A percentile compares a stretch with the other conserved stretches of the same genome.
Conservation (phyloP, 2,329 filamentous ascomycete species). For the Apiospora kogelbergensis region DNA sequence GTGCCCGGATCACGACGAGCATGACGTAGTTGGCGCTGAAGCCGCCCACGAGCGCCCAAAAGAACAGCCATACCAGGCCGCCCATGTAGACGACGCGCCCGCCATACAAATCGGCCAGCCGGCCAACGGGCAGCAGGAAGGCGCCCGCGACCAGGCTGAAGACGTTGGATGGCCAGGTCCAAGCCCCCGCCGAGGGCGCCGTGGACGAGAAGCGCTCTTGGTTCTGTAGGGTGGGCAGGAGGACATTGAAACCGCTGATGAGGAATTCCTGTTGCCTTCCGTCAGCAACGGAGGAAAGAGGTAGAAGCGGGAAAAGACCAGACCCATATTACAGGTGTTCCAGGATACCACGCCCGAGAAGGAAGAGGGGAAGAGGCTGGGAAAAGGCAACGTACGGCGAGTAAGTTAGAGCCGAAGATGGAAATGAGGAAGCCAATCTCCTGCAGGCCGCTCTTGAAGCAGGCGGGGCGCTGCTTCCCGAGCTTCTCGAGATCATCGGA, state of each 20-base stretch:
- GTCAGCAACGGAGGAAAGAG: neutral
- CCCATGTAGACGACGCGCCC: conserved; percentile 56
- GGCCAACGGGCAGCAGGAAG: conserved; percentile 61
- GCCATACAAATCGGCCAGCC: conserved; percentile 60
- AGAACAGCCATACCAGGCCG: conserved; percentile 60
- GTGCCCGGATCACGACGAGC: conserved; percentile 68
- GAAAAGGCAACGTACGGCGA: conserved; percentile 39
- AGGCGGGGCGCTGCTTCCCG: conserved; percentile 13
- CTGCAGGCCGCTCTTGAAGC: conserved; percentile 16
- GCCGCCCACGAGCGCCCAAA: conserved; percentile 67
- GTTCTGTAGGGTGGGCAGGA: conserved; percentile 54
- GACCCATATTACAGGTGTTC: too few relatives aligned
- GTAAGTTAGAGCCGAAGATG: conserved; percentile 54
- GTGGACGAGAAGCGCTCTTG: conserved; percentile 44
- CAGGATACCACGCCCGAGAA: too few relatives aligned
- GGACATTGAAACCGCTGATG: conserved; percentile 70
- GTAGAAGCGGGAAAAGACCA: too few relatives aligned
- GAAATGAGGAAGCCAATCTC: conserved; percentile 30
- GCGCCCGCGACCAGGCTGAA: conserved; percentile 54
- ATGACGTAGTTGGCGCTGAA: conserved; percentile 66
- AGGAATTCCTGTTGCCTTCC: conserved; percentile 53
- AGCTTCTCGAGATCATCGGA: conserved; percentile 15
- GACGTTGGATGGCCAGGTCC: conserved; percentile 63
- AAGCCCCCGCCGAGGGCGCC: conserved; percentile 59
- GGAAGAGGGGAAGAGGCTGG: neutral